These are phyloP conservation scores for Pluteus cervinus DNA, from an alignment of 768 basidiomycete genomes.

Conservation along the genomic window DNA sequence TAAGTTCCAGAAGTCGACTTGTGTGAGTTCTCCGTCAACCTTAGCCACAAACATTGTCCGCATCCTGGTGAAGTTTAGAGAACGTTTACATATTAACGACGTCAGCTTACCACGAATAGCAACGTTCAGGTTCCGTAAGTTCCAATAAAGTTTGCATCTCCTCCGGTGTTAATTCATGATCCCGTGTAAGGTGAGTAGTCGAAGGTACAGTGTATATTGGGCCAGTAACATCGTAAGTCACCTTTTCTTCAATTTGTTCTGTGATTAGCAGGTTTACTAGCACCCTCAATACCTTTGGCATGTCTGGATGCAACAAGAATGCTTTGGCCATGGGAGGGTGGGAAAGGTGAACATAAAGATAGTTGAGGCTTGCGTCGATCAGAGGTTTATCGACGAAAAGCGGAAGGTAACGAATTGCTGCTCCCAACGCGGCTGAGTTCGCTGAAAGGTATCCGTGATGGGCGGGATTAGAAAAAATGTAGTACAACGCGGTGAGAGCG, in stretches of 20 bases:
- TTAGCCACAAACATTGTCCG: constrained; percentile 77
- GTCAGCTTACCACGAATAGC: constrained; percentile 64
- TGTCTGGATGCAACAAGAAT: constrained; percentile 64
- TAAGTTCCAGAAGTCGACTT: constrained; percentile 93
- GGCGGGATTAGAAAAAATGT: constrained; percentile 53
- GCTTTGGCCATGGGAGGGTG: constrained; percentile 70
- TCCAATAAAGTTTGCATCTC: constrained; percentile 56
- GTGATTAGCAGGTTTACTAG: constrained; percentile 61
- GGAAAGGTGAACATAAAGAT: constrained; percentile 70
- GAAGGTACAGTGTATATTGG: constrained; percentile 54
- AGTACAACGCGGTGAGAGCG: constrained; percentile 52
- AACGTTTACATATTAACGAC: neutral
- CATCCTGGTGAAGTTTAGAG: constrained; percentile 59
- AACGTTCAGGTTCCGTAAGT: constrained; percentile 69
- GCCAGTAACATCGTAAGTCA: constrained; percentile 57
- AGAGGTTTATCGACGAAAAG: constrained; percentile 65
- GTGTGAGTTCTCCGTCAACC: constrained; percentile 76
- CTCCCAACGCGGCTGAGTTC: constrained; percentile 53
- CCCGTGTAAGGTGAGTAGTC: constrained; percentile 35
- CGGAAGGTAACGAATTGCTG: constrained; percentile 68
- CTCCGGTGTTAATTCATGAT: constrained; percentile 66
- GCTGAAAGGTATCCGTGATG: constrained; percentile 50
- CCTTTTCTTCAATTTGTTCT: constrained; percentile 68
- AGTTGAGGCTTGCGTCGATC: constrained; percentile 68
- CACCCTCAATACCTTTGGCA: constrained; percentile 65